Evolutionary conservation across 2,329 filamentous ascomycete genomes (phyloP), one percentile per base, ranked within the genome.

Genomic region (Tolypocladium nubicola): DNA sequence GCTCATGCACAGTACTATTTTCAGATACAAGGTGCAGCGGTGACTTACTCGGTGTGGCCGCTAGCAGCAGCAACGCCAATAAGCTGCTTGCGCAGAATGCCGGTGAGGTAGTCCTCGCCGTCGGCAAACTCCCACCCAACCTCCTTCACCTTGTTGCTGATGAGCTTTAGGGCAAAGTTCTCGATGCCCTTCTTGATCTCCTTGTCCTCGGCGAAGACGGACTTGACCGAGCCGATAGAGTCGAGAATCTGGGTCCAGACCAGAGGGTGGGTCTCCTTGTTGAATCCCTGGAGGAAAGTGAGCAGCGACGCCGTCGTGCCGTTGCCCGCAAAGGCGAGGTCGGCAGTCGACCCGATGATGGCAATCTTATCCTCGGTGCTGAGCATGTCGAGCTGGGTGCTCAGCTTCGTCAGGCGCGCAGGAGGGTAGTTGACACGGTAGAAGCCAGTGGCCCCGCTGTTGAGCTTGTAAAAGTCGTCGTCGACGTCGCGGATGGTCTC

Each of bases 371-470:
- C 94, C 69, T 93, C 85, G 7, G 88, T 85, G 61, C 81, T 89
- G 30, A 99, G 80, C 63, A 85, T 85, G 63, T 89, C 80, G 19
- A 91, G 85, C 64, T 89, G 85, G 56, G 84, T 81, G 58, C 89
- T 88, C 30, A 99, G 84, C 74, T 90, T 90, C 43, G 82, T 83
- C 45, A 99, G 81, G 53, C 93, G 85, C 61, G 84, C 79, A n/a
- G 90, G 85, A 6, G 94, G 90, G 68, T 97, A 96, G 73, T 96
- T 96, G 53, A 93, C 94, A 60, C 92, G 84, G 75, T 95, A 97
- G 68, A 84, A 97, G 33, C 91, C 93, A 55, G 87, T 91, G 58
- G 93, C 88, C 57, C 93, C 85, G 60, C 87, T 85, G 77, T 99
- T 99, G 66, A 99, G 79, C 76, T 96, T 95, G 76, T 97, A 99